phyloP scores from a whole-genome alignment of 1,284 basidiomycete genomes.

The Stereum hirsutum region DNA sequence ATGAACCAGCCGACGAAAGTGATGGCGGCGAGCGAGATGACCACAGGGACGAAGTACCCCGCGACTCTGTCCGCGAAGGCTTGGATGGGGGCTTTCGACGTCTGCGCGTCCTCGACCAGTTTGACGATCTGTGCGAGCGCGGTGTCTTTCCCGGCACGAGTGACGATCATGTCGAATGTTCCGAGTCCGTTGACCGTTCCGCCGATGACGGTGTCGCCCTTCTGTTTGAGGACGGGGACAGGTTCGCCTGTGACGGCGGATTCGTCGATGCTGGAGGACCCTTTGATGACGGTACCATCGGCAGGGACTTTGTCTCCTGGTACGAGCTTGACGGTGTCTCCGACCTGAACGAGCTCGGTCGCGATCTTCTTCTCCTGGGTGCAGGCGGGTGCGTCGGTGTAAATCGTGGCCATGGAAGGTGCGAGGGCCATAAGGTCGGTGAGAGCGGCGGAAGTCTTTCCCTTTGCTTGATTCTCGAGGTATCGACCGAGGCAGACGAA shows the following conservation, averaged over 20 bases:
- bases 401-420: slow-evolving; percentile 93
- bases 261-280: slow-evolving; percentile 89
- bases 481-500: slow-evolving; percentile 95
- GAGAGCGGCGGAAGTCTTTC: slow-evolving; percentile 92
- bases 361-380: slow-evolving; percentile 85
- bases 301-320: slow-evolving; percentile 97
- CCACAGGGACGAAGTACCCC: slow-evolving; percentile 91
- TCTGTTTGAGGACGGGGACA: slow-evolving; percentile 79
- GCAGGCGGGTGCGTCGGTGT: slow-evolving; percentile 72
- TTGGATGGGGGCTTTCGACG: slow-evolving; percentile 96
- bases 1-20: slow-evolving; percentile 87
- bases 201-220: slow-evolving; percentile 84
- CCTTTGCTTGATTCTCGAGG: slow-evolving; percentile 95
- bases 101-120: slow-evolving; percentile 97
- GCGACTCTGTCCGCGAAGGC: slow-evolving; percentile 93
- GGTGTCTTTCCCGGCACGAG: slow-evolving; percentile 93
- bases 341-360: slow-evolving; percentile 92
- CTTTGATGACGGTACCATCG: slow-evolving; percentile 84
- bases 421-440: slow-evolving; percentile 94
- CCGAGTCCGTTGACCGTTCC: slow-evolving; percentile 96
- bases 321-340: slow-evolving; percentile 89
- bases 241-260: slow-evolving; percentile 97
- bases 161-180: slow-evolving; percentile 93
- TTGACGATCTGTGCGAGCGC: slow-evolving; percentile 94
- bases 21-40: slow-evolving; percentile 73